These are phyloP conservation scores for Fusarium avenaceum DNA, from an alignment of 2,329 filamentous ascomycete genomes.

Conservation along the genomic window DNA sequence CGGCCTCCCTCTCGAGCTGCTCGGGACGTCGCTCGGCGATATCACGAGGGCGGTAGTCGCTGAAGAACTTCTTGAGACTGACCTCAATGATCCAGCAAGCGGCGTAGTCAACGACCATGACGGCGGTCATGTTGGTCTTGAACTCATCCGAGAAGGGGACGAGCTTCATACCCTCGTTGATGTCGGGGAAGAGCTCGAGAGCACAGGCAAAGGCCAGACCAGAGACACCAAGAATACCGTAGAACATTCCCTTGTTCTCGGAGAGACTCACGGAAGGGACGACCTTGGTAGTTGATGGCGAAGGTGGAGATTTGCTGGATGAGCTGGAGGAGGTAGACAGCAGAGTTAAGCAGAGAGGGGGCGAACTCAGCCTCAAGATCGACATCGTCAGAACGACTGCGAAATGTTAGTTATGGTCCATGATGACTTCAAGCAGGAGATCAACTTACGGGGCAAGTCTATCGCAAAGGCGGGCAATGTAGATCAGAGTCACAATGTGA, in stretches of 20 bases:
- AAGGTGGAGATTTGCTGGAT: slow-evolving; percentile 99
- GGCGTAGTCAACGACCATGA: slow-evolving; percentile 90
- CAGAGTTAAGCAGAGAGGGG: slow-evolving; percentile 94
- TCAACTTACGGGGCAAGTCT: slow-evolving; percentile 83
- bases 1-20: slow-evolving; percentile 82
- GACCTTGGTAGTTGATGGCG: slow-evolving; percentile 98
- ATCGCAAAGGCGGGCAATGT: slow-evolving; percentile 91
- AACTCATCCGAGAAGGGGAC: slow-evolving; percentile 92
- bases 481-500: slow-evolving; percentile 93
- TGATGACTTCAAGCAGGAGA: rapidly evolving
- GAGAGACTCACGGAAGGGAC: slow-evolving; percentile 94
- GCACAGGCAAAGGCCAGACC: slow-evolving; percentile 94
- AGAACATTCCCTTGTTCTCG: slow-evolving; percentile 99
- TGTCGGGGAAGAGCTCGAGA: slow-evolving; percentile 93
- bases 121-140: slow-evolving; percentile 83
- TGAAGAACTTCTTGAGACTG: slow-evolving; percentile 85
- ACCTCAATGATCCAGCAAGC: slow-evolving; percentile 92
- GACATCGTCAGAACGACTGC: slow-evolving; percentile 69
- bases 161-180: slow-evolving; percentile 92
- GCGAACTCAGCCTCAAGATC: slow-evolving; percentile 96
- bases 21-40: slow-evolving; percentile 90
- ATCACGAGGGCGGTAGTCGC: slow-evolving; percentile 92
- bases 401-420: slow-evolving; percentile 45
- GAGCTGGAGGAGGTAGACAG: slow-evolving; percentile 95
- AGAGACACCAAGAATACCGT: slow-evolving; percentile 90